These are phyloP conservation scores for Phyllosticta citrichinensis DNA, from an alignment of 2,329 filamentous ascomycete species.

Conservation along the genomic window DNA sequence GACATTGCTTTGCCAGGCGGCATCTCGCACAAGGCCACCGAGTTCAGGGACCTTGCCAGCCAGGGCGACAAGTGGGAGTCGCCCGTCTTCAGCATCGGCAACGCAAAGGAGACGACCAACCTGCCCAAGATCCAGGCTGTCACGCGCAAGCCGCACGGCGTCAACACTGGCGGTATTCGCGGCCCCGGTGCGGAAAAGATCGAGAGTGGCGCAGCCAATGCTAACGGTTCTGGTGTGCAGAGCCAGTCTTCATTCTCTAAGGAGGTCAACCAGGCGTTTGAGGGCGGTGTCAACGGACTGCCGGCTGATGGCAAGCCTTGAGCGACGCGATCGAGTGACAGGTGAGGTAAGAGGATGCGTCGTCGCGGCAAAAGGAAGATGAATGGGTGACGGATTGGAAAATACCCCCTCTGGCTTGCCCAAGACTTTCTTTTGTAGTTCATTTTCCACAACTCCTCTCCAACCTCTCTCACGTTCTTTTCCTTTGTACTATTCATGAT, in stretches of 20 bases:
- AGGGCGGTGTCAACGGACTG: conserved; percentile 8
- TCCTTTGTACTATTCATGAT: background rate
- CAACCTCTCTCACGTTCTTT: background rate
- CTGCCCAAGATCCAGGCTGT: conserved; percentile 51
- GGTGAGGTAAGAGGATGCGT: background rate
- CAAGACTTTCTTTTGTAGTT: background rate
- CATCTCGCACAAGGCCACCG: conserved; percentile 85
- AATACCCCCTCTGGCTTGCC: background rate
- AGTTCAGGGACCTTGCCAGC: conserved; percentile 77
- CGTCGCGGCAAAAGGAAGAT: background rate
- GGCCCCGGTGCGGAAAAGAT: conserved; percentile 14
- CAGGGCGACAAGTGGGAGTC: conserved; percentile 94
- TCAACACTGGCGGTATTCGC: conserved; percentile 27
- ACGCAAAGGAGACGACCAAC: conserved; percentile 59
- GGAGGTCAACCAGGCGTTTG: conserved; percentile 37
- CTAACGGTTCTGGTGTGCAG: conserved; percentile 11
- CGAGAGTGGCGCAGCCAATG: conserved; percentile 1
- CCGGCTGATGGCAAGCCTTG: background rate
- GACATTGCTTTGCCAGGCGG: conserved; percentile 76
- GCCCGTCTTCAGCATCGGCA: conserved; percentile 82
- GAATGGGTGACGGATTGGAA: background rate
- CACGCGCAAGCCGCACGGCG: conserved; percentile 49
- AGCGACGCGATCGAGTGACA: too few species aligned
- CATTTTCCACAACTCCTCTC: background rate
- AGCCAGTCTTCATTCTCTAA: conserved; percentile 30